phyloP scores from a whole-genome alignment of 2,329 filamentous ascomycete genomes.

The Trichoderma gracile region DNA sequence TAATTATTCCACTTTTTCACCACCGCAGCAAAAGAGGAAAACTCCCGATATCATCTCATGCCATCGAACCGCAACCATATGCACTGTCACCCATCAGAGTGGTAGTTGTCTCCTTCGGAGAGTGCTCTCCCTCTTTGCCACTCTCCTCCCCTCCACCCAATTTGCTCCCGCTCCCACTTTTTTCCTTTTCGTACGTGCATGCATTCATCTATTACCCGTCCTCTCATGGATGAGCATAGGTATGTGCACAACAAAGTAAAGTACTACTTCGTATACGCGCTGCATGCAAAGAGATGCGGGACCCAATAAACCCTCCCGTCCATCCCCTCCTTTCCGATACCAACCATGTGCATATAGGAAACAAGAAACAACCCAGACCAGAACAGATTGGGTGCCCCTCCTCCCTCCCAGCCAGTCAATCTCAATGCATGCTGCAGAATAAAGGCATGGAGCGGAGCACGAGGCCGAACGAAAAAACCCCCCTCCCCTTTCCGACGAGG shows the following conservation, averaged over 20 bases:
- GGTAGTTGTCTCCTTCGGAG: constrained; percentile 4
- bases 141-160: too few relatives aligned
- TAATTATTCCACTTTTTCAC: too few relatives aligned
- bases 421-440: neutral
- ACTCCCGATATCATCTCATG: constrained; percentile 1
- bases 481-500: constrained; percentile 4
- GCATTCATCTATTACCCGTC: too few relatives aligned
- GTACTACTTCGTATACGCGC: too few relatives aligned
- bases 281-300: too few relatives aligned
- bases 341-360: neutral
- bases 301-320: too few relatives aligned
- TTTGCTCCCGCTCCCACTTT: too few relatives aligned
- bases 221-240: too few relatives aligned
- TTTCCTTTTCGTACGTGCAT: too few relatives aligned
- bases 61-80: neutral
- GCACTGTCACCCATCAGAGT: neutral
- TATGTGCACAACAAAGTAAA: too few relatives aligned
- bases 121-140: too few relatives aligned
- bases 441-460: neutral
- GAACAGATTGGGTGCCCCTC: neutral
- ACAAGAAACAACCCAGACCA: neutral
- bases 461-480: neutral
- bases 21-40: too few relatives aligned
- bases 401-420: neutral
- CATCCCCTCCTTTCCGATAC: neutral